Evolutionary conservation across 2,329 filamentous ascomycete species (phyloP), one percentile per base, ranked within the genome.

Genomic region (Calycina herbarum): DNA sequence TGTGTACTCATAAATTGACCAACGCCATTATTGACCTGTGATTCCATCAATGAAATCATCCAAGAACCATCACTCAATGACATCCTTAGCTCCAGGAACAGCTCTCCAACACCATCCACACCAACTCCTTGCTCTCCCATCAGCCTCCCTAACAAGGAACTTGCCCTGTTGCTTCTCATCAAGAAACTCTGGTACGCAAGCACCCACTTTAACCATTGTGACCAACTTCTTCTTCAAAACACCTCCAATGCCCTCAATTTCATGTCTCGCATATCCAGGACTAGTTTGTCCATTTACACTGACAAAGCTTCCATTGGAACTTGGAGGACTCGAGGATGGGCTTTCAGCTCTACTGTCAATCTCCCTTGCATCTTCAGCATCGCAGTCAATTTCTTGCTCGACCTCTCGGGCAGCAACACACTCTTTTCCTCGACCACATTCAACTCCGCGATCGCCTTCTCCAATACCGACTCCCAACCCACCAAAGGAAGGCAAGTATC

Each of bases 161-260:
- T 84, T 82, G 4, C 86, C 87, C 7, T 83, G 82, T 42, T 84
- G 84, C 64, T 85, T 84, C 78, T 96, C 92, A 74, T 94, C 92
- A 69, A 92, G 90, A 79, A 89, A 93, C 76, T 97, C 92, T 68
- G 90, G 90, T 13, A 97, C 94, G 68, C 90, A 92, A 4, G 90
- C 91, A 0, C 94, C 94, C 0, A 97, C 88, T 66, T 85, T 85
- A 5, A 96, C 87, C 80, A 92, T 89, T 73, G 89, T 89, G 73
- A 95, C 92, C n/a, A 91, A 83, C 79, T 94, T 96, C 67, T 89
- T 91, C 82, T 96, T 96, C 62, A 97, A 87, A 15, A 90, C 85
- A 0, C 94, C 94, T 11, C 94, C 94, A 57, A 97, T 91, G 1
- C 94, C 94, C 74, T 96, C 92, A 67, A 97, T 91, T 78, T 97